Base-by-base conservation (phyloP, 2,329 filamentous ascomycete genomes). In the Coccinonectria pachysandricola region DNA sequence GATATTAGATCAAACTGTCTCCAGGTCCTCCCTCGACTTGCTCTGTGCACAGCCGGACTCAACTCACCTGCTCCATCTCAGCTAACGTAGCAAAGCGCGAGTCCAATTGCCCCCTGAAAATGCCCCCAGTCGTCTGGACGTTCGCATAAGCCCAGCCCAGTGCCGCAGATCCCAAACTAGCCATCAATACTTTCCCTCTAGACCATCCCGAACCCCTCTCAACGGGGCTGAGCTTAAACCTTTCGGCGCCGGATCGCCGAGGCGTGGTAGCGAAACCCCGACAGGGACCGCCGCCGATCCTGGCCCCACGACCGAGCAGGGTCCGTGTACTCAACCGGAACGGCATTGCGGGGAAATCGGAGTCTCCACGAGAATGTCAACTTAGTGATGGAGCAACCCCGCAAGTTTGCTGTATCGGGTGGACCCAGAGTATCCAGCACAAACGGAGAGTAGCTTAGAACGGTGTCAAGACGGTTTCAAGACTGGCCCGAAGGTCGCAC, bases 1-100 rank as follows among this genome's bases (percentile, higher is more conserved):
- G n/a, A n/a, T n/a, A n/a, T n/a, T n/a, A n/a, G n/a, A n/a, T n/a
- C n/a, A n/a, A n/a, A n/a, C n/a, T n/a, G n/a, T n/a, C n/a, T n/a
- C n/a, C n/a, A n/a, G n/a, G n/a, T n/a, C n/a, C n/a, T n/a, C n/a
- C n/a, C n/a, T n/a, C n/a, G n/a, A n/a, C n/a, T n/a, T n/a, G n/a
- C n/a, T n/a, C n/a, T n/a, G n/a, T n/a, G n/a, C n/a, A n/a, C n/a
- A n/a, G n/a, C n/a, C n/a, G n/a, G n/a, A n/a, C n/a, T 7, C 17
- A 19, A 39, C 47, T 30, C 47, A 57, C 59, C 40, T 49, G 36
- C 28, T 60, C 49, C 60, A 63, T 62, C 38, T 62, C 59, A n/a
- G 40, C 34, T 36, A 57, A 37, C 26, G 43, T 59, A 11, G 60
- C 62, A 37, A 64, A 65, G 8, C 49, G 46, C 20, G 50, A 36